Evolutionary conservation across 495 filamentous ascomycete genomes (phyloP), one percentile per base, ranked within the genome.

Genomic region (Hypoxylon fragiforme): DNA sequence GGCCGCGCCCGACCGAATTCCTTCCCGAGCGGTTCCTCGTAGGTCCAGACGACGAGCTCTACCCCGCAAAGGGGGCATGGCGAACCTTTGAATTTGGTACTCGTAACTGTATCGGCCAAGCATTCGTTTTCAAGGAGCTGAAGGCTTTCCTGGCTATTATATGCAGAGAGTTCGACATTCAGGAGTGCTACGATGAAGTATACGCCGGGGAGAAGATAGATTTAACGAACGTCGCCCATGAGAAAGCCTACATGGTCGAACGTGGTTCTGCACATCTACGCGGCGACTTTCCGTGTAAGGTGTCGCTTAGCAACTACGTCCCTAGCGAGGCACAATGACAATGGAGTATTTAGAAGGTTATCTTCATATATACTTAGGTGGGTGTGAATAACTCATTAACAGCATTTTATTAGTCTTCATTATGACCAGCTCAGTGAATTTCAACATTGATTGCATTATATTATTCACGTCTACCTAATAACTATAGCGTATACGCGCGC

Each of bases 71-170:
- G 26, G 71, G 73, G 21, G 73, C 77, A 0, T 83, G 71, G 72
- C 67, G 78, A n/a, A 65, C 66, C 5, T 83, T 83, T 48, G 75
- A 78, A 53, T 65, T 68, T 18, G 78, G 78, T 0, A 67, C 74
- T 2, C 58, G 80, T 1, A 71, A 66, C 24, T 83, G 80, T 39
- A 78, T 81, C n/a, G 79, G 81, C 0, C 76, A 81, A 50, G 72
- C 73, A 11, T 70, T 82, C 26, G 75, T 76, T 0, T 61, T 80
- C 54, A 67, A 73, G 9, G 76, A 82, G 55, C 50, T 73, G 24
- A 70, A 68, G 44, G 66, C 77, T 19, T 66, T 75, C n/a, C 44
- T 82, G 36, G 74, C 72, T 1, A 54, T 82, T 58, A 69, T 45
- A 6, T 42, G 70, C 20, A 67, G 81, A 37, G 52, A 63, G 9